These are phyloP conservation scores for Globisporangium okanoganense DNA, from an alignment of 352 stramenopile species.

Conservation along the genomic window DNA sequence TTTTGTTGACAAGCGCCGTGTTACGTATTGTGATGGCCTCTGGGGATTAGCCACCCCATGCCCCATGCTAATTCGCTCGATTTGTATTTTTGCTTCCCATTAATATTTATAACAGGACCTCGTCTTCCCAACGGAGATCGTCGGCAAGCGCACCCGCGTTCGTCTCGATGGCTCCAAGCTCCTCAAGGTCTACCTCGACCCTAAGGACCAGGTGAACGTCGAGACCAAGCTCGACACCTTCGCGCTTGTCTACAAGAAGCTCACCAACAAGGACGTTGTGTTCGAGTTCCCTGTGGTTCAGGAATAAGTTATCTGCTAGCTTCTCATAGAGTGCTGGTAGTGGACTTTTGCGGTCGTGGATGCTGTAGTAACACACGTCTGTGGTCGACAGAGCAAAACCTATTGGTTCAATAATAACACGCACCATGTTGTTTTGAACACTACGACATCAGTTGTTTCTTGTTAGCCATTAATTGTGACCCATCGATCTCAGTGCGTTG, in stretches of 20 bases:
- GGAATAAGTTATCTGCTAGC: constrained; percentile 61
- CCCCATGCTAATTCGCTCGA: constrained; percentile 69
- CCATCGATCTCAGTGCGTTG: background rate
- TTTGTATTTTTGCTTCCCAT: constrained; percentile 17
- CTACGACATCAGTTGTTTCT: background rate
- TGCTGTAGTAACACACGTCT: constrained; percentile 10
- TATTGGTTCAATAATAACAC: constrained; percentile 9
- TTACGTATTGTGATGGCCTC: constrained; percentile 85
- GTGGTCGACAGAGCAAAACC: constrained; percentile 50
- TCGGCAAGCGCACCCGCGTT: constrained; percentile 98
- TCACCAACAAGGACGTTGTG: constrained; percentile 99
- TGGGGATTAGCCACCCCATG: constrained; percentile 87
- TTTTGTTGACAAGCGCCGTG: constrained; percentile 12
- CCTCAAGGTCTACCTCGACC: constrained; percentile 98
- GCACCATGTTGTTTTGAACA: constrained; percentile 5
- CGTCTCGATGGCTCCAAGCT: constrained; percentile 97
- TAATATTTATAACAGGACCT: constrained; percentile 86
- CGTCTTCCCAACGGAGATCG: constrained; percentile 99
- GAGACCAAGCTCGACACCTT: constrained; percentile 99
- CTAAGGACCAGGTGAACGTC: constrained; percentile 98
- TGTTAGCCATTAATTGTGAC: background rate
- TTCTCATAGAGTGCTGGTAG: background rate
- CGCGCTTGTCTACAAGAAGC: constrained; percentile 98
- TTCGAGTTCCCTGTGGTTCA: constrained; percentile 95
- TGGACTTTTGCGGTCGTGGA: background rate